These are phyloP conservation scores for Sporothrix sp. DNA, from an alignment of 2,329 filamentous ascomycete species.

Conservation along the genomic window DNA sequence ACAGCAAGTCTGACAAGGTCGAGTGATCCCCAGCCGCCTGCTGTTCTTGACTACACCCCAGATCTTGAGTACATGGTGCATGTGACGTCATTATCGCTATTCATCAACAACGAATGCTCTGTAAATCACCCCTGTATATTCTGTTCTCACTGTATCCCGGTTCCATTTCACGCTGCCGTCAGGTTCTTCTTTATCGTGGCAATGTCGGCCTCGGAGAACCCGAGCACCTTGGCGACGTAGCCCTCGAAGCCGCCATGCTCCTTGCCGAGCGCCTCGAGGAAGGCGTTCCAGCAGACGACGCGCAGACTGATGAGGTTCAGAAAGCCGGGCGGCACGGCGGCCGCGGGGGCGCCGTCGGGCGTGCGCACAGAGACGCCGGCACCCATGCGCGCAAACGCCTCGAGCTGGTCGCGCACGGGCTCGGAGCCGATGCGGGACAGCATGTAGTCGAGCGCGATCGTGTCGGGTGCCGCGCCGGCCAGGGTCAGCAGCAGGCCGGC, in stretches of 20 bases:
- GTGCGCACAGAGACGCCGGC: conserved; percentile 20
- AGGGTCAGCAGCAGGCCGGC: conserved; percentile 41
- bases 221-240: conserved; percentile 36
- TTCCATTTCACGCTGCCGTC: conserved; percentile 9
- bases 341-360: not conserved
- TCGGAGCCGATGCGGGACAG: conserved; percentile 45
- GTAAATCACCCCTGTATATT: too few species aligned
- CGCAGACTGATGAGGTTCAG: conserved; percentile 37
- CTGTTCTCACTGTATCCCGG: not conserved
- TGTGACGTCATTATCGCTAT: not conserved
- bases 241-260: conserved; percentile 39
- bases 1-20: too few species aligned
- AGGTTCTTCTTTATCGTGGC: conserved; percentile 39
- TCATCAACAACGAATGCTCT: too few species aligned
- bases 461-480: conserved; percentile 35
- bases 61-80: not conserved
- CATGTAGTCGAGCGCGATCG: conserved; percentile 40
- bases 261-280: conserved; percentile 33
- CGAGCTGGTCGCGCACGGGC: conserved; percentile 38
- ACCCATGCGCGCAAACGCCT: conserved; percentile 32
- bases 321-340: conserved; percentile 36
- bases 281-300: conserved; percentile 35
- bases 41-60: too few species aligned
- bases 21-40: too few species aligned
- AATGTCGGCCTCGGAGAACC: conserved; percentile 37